These are phyloP conservation scores for Plasmodium malariae DNA, from an alignment of 169 alveolate genomes.

Conservation along the genomic window DNA sequence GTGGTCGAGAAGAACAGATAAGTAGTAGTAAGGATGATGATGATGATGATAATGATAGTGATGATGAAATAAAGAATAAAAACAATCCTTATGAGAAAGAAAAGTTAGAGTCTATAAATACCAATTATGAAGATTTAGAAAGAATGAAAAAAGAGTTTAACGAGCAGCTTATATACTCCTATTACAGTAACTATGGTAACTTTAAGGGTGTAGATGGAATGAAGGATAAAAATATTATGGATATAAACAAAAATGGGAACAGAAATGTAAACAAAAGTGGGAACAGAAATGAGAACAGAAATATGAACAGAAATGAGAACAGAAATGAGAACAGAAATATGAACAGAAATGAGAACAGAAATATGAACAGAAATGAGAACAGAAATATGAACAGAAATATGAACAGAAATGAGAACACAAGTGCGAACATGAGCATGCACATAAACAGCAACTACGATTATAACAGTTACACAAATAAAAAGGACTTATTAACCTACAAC, in stretches of 20 bases:
- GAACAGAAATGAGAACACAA: neutral
- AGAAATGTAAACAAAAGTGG: neutral
- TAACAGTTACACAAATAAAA: neutral
- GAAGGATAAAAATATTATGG: neutral
- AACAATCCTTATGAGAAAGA: neutral
- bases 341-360: too few relatives aligned
- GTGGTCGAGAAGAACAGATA: neutral
- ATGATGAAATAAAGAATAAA: neutral
- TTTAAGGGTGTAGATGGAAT: neutral
- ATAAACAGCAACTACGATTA: neutral
- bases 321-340: neutral
- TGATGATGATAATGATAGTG: neutral
- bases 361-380: neutral
- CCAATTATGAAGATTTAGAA: neutral
- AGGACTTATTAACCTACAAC: neutral
- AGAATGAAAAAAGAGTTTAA: constrained; percentile 5
- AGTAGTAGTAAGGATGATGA: neutral
- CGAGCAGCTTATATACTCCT: constrained; percentile 45
- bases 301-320: neutral
- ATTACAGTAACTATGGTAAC: constrained; percentile 28
- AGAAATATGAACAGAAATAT: neutral
- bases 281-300: too few relatives aligned
- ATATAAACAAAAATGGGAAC: neutral
- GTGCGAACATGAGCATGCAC: neutral
- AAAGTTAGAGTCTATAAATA: neutral